phyloP scores from a whole-genome alignment of 345 rosid species.

The Rhodamnia argentea region DNA sequence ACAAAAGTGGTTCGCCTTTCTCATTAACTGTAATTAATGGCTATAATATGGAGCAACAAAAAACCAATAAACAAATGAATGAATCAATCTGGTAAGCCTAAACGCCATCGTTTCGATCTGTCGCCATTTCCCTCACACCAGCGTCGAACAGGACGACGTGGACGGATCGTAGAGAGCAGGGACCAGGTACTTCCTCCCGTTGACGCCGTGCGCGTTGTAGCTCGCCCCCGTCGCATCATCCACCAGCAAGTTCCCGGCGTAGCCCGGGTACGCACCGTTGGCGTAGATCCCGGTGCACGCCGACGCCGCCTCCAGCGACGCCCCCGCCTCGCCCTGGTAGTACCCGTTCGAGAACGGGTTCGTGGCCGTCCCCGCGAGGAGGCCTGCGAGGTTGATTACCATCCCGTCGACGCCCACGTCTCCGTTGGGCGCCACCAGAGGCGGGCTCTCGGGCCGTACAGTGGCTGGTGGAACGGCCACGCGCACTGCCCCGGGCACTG shows the following conservation, averaged over 20 bases:
- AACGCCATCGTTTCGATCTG: background rate
- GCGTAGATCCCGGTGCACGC: slow-evolving; percentile 81
- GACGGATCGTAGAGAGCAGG: slow-evolving; percentile 74
- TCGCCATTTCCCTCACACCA: slow-evolving; percentile 19
- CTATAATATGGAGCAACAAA: background rate
- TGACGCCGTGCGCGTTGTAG: slow-evolving; percentile 64
- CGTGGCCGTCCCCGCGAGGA: slow-evolving; percentile 60
- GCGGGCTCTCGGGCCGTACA: background rate
- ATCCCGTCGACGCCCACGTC: slow-evolving; percentile 43
- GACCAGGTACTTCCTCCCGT: slow-evolving; percentile 63
- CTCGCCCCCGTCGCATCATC: slow-evolving; percentile 62
- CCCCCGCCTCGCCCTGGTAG: slow-evolving; percentile 63
- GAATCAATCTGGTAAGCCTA: background rate
- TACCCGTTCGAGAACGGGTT: slow-evolving; percentile 76
- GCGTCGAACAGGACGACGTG: slow-evolving; percentile 38
- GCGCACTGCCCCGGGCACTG: slow-evolving; percentile 40
- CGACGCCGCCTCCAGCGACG: slow-evolving; percentile 79
- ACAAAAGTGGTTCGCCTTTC: background rate
- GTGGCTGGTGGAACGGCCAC: slow-evolving; percentile 33
- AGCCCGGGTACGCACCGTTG: slow-evolving; percentile 77
- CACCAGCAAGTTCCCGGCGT: slow-evolving; percentile 48
- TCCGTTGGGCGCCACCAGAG: slow-evolving; percentile 19
- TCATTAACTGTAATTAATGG: background rate
- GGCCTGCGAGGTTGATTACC: slow-evolving; percentile 53
- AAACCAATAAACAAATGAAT: background rate